These are phyloP conservation scores for Trichoderma simmonsii DNA, from an alignment of 2,329 filamentous ascomycete genomes.

Conservation along the genomic window DNA sequence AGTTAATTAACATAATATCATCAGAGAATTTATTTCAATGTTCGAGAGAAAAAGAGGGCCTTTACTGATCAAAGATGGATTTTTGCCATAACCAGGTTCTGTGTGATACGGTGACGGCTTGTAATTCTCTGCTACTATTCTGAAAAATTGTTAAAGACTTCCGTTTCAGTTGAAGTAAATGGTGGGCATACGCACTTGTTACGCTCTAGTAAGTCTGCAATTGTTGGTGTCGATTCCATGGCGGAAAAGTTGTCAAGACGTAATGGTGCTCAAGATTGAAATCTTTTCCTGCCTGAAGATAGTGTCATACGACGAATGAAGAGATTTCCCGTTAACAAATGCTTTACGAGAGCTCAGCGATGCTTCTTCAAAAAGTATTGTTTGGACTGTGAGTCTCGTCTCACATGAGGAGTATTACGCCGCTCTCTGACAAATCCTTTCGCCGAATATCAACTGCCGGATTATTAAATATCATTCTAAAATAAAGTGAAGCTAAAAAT, in stretches of 20 bases:
- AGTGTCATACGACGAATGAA: not conserved
- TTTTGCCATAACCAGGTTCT: not conserved
- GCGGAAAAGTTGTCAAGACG: too few species aligned
- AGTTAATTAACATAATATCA: not conserved
- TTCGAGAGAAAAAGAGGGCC: not conserved
- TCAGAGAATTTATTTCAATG: not conserved
- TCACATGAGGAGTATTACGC: not conserved
- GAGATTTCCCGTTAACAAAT: not conserved
- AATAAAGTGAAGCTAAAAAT: not conserved
- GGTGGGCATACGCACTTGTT: not conserved
- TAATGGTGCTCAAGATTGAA: not conserved
- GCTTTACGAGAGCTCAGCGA: not conserved
- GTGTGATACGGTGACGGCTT: not conserved
- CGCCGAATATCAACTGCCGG: not conserved
- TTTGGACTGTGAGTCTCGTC: not conserved
- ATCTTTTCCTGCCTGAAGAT: too few species aligned
- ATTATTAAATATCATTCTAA: not conserved
- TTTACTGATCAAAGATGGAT: not conserved
- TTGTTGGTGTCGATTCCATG: not conserved
- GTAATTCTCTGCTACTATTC: not conserved
- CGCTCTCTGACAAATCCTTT: not conserved
- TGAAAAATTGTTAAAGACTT: not conserved
- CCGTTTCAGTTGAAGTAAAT: too few species aligned
- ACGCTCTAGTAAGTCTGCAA: not conserved
- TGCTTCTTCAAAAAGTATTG: not conserved